These are phyloP conservation scores for Selaginella tamariscina DNA, from an alignment of 75 land plant genomes.

Conservation along the genomic window DNA sequence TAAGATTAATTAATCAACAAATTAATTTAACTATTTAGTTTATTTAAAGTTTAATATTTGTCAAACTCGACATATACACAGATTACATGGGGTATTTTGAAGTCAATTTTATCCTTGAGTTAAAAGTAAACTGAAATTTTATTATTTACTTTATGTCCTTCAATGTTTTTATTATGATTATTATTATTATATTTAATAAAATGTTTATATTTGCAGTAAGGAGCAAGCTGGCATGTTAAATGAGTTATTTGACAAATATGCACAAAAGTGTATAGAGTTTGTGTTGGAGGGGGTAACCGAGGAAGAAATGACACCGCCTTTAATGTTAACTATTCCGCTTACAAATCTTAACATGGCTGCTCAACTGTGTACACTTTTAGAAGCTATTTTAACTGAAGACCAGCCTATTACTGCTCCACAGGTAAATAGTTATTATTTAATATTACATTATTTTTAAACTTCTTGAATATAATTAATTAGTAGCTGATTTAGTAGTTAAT, in stretches of 20 bases:
- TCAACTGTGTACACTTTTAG: constrained; percentile 22
- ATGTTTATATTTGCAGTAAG: constrained; percentile 10
- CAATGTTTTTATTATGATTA: neutral
- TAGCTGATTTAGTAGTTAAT: no score
- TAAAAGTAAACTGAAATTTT: no score
- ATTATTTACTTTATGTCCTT: no score
- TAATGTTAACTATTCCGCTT: constrained; percentile 23
- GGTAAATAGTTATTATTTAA: no score
- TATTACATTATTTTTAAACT: neutral
- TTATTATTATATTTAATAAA: neutral
- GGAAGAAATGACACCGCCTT: constrained; percentile 22
- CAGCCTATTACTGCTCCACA: constrained; percentile 10
- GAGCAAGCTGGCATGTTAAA: constrained; percentile 17
- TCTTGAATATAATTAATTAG: neutral
- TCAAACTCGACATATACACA: no score
- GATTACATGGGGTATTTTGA: no score
- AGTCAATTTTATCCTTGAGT: no score
- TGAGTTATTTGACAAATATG: constrained; percentile 24
- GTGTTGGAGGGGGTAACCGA: constrained; percentile 25
- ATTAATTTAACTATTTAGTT: no score
- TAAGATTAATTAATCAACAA: no score
- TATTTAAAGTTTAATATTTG: no score
- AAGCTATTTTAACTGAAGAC: constrained; percentile 21
- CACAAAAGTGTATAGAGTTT: constrained; percentile 20
- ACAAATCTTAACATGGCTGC: constrained; percentile 28